Conservation (phyloP, 202 grass and related monocot species). For the Schoenoplectus tabernaemontani region DNA sequence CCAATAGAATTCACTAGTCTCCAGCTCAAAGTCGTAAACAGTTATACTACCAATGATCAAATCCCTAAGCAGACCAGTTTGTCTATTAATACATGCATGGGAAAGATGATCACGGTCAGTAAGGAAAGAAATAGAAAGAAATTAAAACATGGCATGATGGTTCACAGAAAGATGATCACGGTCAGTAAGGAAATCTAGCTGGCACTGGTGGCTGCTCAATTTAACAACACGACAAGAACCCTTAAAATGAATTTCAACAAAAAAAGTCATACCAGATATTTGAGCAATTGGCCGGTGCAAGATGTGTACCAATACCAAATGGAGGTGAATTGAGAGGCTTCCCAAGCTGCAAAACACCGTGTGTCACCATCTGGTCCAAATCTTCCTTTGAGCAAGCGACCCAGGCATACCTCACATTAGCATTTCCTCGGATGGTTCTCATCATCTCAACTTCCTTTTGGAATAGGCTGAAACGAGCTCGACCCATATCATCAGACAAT, state of each 20-base stretch:
- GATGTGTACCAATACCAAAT: slow-evolving; percentile 65
- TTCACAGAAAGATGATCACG: neutral
- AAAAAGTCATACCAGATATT: slow-evolving; percentile 56
- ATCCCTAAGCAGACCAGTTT: neutral
- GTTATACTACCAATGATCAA: neutral
- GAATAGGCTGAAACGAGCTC: slow-evolving; percentile 52
- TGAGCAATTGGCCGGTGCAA: slow-evolving; percentile 60
- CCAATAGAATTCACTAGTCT: neutral
- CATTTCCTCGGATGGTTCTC: slow-evolving; percentile 42
- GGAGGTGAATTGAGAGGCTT: slow-evolving; percentile 37
- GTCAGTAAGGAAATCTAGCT: neutral
- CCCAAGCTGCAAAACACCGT: slow-evolving; percentile 36
- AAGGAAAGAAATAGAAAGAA: neutral
- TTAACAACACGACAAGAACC: neutral
- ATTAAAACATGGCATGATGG: neutral
- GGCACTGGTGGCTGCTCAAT: neutral
- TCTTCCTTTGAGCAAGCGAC: slow-evolving; percentile 61
- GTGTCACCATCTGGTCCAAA: slow-evolving; percentile 66
- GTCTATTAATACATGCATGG: neutral
- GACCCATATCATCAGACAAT: slow-evolving; percentile 34
- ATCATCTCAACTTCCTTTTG: slow-evolving; percentile 56
- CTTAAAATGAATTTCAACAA: slow-evolving; percentile 10
- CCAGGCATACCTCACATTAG: slow-evolving; percentile 96
- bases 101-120: neutral
- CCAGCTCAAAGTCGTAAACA: neutral